Evolutionary conservation across 495 filamentous ascomycete species (phyloP).

Genomic region (Trypethelium eluteriae): DNA sequence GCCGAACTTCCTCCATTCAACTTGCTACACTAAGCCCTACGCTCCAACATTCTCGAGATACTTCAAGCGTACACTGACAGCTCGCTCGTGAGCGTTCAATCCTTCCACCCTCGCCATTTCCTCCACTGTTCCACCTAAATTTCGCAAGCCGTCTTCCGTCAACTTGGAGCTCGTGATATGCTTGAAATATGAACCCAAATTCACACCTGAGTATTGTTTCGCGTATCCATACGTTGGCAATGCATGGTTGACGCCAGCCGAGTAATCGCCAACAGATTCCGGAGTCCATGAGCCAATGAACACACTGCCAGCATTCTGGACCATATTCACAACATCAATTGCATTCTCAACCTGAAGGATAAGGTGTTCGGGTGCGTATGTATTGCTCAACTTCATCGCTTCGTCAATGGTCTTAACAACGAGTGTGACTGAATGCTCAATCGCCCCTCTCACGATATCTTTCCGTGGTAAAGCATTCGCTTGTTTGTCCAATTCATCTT

Average conservation of each 20-base stretch:
- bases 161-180: slow-evolving; percentile 90
- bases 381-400: slow-evolving; percentile 80
- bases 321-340: slow-evolving; percentile 59
- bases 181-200: slow-evolving; percentile 89
- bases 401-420: slow-evolving; percentile 71
- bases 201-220: slow-evolving; percentile 96
- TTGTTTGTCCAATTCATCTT: slow-evolving; percentile 82
- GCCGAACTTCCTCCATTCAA: neutral
- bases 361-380: slow-evolving; percentile 95
- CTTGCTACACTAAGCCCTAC: neutral
- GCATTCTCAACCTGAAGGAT: slow-evolving; percentile 81
- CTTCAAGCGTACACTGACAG: slow-evolving; percentile 77
- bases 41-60: slow-evolving; percentile 40
- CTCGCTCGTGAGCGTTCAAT: slow-evolving; percentile 86
- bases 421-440: slow-evolving; percentile 83
- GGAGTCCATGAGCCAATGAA: slow-evolving; percentile 95
- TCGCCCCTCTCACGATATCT: slow-evolving; percentile 86
- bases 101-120: slow-evolving; percentile 88
- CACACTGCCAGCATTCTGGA: slow-evolving; percentile 92
- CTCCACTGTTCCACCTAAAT: slow-evolving; percentile 85
- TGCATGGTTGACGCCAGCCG: slow-evolving; percentile 93
- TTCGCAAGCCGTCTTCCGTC: slow-evolving; percentile 71
- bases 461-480: slow-evolving; percentile 82
- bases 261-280: slow-evolving; percentile 95
- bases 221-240: slow-evolving; percentile 95